Base-by-base conservation (phyloP, 2,329 filamentous ascomycete species). In the Xylariales sp. region DNA sequence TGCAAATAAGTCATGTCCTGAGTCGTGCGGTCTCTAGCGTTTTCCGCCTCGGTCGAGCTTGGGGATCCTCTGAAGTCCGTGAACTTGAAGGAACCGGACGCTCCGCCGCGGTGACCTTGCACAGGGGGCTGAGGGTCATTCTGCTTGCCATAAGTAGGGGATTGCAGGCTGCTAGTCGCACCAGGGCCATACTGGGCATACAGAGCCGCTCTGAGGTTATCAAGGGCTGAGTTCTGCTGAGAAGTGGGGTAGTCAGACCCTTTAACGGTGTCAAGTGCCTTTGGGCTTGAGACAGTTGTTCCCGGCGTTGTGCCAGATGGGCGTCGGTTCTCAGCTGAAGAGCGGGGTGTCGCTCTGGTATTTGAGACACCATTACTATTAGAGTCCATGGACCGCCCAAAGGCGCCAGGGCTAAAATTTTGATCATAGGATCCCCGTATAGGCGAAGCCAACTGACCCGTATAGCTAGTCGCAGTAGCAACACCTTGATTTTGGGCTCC, bases 401-500 rank as follows among this genome's bases (percentile, higher is more conserved):
- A 27, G 24, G 8, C 24, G 24, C 24, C 24, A 8, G 8, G 24
- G 24, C 24, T 27, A 8, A 27, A 27, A 8, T 27, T 27, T 27
- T 27, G 8, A n/a, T 27, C 8, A 27, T n/a, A n/a, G n/a, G n/a
- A n/a, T n/a, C n/a, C n/a, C n/a, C n/a, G n/a, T n/a, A n/a, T n/a
- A n/a, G n/a, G n/a, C n/a, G n/a, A n/a, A n/a, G n/a, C n/a, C n/a
- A n/a, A n/a, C n/a, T n/a, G 20, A 15, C 35, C 16, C 18, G 44
- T 44, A 14, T 48, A 31, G 18, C 15, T 44, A 46, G 27, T 39
- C 31, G 9, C 42, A 34, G 37, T 38, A 29, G 14, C 56, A 46
- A 12, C 39, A n/a, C 46, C 46, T 15, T 50, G 48, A 25, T 51
- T 33, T 28, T 54, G 53, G 12, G 46, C 40, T 5, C 46, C 35